Percentiles rank a stretch among this genome's conserved stretches.
Evolutionary conservation across 78 protist genomes (phyloP).

Genomic region (Planoprotostelium fungivorum): DNA sequence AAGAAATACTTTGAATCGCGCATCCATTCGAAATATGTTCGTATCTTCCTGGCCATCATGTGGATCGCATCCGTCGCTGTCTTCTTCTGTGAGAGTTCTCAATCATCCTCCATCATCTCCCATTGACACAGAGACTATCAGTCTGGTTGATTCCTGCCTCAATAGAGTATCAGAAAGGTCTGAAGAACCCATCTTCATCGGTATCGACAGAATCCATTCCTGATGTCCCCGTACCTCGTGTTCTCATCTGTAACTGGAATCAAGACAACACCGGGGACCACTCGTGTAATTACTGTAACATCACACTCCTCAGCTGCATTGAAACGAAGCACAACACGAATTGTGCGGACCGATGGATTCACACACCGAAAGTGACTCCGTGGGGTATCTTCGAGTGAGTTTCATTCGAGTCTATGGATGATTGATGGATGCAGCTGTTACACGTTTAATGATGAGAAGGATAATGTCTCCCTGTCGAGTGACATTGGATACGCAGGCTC

Average conservation of each 20-base stretch:
- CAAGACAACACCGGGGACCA: neutral
- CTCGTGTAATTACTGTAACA: neutral
- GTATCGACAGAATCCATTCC: neutral
- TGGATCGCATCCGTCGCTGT: neutral
- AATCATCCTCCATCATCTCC: neutral
- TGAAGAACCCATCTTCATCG: neutral
- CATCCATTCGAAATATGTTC: neutral
- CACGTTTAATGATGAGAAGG: neutral
- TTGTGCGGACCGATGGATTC: neutral
- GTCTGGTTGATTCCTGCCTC: neutral
- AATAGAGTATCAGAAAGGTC: neutral
- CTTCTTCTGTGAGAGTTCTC: neutral
- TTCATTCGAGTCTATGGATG: neutral
- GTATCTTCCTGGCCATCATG: neutral
- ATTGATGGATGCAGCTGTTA: neutral
- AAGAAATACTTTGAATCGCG: too few relatives aligned
- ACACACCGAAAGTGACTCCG: neutral
- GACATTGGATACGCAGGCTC: neutral
- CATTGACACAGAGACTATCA: neutral
- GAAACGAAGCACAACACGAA: neutral
- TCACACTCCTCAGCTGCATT: neutral
- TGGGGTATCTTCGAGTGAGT: neutral
- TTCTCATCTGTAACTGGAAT: neutral
- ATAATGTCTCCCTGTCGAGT: neutral
- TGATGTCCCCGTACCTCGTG: neutral